phyloP scores from a whole-genome alignment of 2,329 filamentous ascomycete species.

The Incumbomyces lentus region DNA sequence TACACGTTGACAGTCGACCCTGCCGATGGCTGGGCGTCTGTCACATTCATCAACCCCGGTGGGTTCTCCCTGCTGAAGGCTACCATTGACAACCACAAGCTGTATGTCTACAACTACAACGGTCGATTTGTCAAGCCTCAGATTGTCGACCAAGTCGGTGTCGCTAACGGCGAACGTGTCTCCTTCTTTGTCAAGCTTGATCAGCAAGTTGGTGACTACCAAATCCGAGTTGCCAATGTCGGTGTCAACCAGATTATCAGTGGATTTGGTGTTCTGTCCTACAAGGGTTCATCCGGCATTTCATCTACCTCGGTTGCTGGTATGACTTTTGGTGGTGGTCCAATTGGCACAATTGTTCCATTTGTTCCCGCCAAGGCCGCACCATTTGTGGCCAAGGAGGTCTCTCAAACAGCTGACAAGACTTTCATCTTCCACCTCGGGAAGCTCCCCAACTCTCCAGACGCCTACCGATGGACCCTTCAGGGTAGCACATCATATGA shows the following conservation, averaged over 20 bases:
- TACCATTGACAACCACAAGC: slow-evolving; percentile 35
- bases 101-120: slow-evolving; percentile 37
- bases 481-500: slow-evolving; percentile 35
- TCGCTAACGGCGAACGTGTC: slow-evolving; percentile 31
- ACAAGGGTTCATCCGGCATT: slow-evolving; percentile 21
- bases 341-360: slow-evolving; percentile 30
- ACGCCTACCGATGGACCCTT: slow-evolving; percentile 45
- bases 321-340: slow-evolving; percentile 42
- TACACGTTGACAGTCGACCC: slow-evolving; percentile 27
- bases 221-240: slow-evolving; percentile 40
- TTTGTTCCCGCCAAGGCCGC: slow-evolving; percentile 36
- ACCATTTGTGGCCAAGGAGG: slow-evolving; percentile 39
- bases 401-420: slow-evolving; percentile 35
- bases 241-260: slow-evolving; percentile 45
- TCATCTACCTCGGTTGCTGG: slow-evolving; percentile 29
- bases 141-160: slow-evolving; percentile 24
- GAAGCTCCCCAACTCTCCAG: slow-evolving; percentile 22
- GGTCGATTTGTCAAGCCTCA: slow-evolving; percentile 34
- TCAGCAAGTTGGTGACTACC: slow-evolving; percentile 29
- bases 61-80: slow-evolving; percentile 26
- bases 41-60: slow-evolving; percentile 30
- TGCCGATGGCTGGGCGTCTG: slow-evolving; percentile 26
- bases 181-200: slow-evolving; percentile 34
- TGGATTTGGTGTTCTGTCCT: slow-evolving; percentile 42
- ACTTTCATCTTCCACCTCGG: slow-evolving; percentile 32